These are phyloP conservation scores for Rhodotorula sp. DNA, from an alignment of 1,284 basidiomycete species.

Conservation along the genomic window DNA sequence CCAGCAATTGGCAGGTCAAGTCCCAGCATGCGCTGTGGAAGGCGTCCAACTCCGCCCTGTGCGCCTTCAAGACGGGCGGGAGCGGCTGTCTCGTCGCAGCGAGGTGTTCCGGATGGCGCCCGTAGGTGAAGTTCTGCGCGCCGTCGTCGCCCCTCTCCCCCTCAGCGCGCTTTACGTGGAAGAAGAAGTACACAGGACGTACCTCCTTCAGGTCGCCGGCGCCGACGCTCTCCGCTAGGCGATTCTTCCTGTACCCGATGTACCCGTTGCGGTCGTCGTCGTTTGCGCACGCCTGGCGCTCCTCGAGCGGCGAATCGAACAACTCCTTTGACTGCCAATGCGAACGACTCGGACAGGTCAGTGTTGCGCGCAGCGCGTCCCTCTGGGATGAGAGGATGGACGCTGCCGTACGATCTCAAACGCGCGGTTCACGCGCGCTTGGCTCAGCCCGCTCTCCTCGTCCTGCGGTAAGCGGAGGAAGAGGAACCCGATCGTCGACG, in stretches of 20 bases:
- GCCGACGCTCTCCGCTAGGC: not conserved
- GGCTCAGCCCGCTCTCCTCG: not conserved
- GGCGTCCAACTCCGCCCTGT: not conserved
- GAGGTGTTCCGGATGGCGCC: not conserved
- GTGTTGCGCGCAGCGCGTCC: no score
- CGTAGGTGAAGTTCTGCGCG: not conserved
- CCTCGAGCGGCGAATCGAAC: no score
- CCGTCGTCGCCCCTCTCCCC: no score
- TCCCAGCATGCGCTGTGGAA: not conserved
- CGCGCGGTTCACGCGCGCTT: not conserved
- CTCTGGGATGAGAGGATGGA: no score
- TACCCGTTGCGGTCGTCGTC: not conserved
- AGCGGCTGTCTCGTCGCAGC: not conserved
- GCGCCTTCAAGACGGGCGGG: not conserved
- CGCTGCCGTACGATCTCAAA: not conserved
- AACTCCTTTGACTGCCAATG: no score
- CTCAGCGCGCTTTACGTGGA: no score
- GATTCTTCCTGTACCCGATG: not conserved
- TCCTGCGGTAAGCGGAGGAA: not conserved
- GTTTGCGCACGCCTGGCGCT: no score
- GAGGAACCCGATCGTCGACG: not conserved
- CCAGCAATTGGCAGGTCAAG: not conserved
- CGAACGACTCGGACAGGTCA: no score
- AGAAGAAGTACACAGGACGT: not conserved
- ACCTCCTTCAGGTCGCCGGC: not conserved